Percentiles rank a stretch among this genome's conserved stretches.
Evolutionary conservation across 2,329 filamentous ascomycete species (phyloP).

Genomic region (Chrysosphaeria jannelii): DNA sequence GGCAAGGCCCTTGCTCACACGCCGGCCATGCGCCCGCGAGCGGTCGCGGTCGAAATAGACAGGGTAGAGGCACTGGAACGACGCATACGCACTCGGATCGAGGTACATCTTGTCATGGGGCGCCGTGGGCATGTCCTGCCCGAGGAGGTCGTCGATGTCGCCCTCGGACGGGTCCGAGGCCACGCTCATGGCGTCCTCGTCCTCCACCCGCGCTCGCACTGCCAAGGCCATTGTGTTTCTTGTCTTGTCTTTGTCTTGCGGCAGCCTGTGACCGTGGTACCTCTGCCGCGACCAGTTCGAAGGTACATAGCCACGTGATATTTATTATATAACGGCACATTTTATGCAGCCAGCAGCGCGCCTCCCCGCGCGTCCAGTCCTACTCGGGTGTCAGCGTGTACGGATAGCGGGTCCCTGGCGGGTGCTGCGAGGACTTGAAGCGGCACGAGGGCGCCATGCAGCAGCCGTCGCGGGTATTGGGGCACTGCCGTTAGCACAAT

Average conservation of each 20-base stretch:
- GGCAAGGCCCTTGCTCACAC: conserved; percentile 41
- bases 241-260: no score
- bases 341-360: no score
- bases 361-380: no score
- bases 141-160: conserved; percentile 38
- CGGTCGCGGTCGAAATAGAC: conserved; percentile 71
- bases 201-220: conserved; percentile 79
- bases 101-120: conserved; percentile 1
- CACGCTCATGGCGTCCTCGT: conserved; percentile 34
- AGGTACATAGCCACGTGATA: no score
- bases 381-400: no score
- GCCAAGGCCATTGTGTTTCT: no score
- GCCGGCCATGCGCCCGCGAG: conserved; percentile 48
- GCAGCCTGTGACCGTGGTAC: no score
- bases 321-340: no score
- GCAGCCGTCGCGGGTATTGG: conserved; percentile 17
- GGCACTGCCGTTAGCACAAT: conserved; percentile 13
- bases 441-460: conserved; percentile 25
- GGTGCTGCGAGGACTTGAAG: conserved; percentile 21
- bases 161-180: conserved; percentile 76
- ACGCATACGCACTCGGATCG: conserved; percentile 34
- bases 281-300: no score
- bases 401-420: conserved; percentile 26
- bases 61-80: conserved; percentile 76
- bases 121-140: conserved; percentile 23